Conservation (phyloP, 805 yeast genomes). For the Metschnikowia arizonensis region DNA sequence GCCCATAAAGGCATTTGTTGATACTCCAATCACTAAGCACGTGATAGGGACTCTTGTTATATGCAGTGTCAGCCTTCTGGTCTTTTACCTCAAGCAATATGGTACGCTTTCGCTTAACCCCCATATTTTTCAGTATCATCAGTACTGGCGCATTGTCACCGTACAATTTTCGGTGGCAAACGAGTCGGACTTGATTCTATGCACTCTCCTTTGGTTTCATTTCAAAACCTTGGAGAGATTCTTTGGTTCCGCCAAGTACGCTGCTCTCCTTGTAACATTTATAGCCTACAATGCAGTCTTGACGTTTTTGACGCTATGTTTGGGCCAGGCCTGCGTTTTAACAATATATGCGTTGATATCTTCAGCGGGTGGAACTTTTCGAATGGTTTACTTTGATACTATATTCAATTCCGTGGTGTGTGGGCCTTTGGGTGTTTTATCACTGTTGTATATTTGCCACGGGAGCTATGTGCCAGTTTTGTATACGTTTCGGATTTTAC, state of each 20-base stretch:
- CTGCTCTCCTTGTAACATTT: slow-evolving; percentile 43
- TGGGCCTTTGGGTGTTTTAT: slow-evolving; percentile 40
- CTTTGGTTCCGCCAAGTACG: slow-evolving; percentile 52
- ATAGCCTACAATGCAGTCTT: slow-evolving; percentile 45
- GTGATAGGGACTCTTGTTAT: slow-evolving; percentile 14
- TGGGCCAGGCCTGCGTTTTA: slow-evolving; percentile 36
- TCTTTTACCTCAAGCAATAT: slow-evolving; percentile 42
- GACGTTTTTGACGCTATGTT: slow-evolving; percentile 35
- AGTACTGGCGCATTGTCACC: slow-evolving; percentile 51
- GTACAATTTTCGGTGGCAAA: slow-evolving; percentile 53
- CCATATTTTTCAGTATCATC: slow-evolving; percentile 49
- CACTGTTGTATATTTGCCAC: slow-evolving; percentile 38
- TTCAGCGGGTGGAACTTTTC: slow-evolving; percentile 7
- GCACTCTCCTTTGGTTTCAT: slow-evolving; percentile 45
- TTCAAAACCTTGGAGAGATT: slow-evolving; percentile 55
- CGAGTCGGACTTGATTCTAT: slow-evolving; percentile 53
- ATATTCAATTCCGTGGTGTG: slow-evolving; percentile 33
- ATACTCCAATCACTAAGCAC: slow-evolving; percentile 41
- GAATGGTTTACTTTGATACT: slow-evolving; percentile 21
- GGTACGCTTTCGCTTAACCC: slow-evolving; percentile 48
- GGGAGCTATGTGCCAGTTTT: slow-evolving; percentile 32
- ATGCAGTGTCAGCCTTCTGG: slow-evolving; percentile 42
- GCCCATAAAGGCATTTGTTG: slow-evolving; percentile 39
- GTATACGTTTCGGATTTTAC: slow-evolving; percentile 33
- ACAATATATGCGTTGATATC: slow-evolving; percentile 34